These are phyloP conservation scores for Calonectria pseudoturangicola DNA, from an alignment of 2,329 filamentous ascomycete genomes.

Conservation along the genomic window DNA sequence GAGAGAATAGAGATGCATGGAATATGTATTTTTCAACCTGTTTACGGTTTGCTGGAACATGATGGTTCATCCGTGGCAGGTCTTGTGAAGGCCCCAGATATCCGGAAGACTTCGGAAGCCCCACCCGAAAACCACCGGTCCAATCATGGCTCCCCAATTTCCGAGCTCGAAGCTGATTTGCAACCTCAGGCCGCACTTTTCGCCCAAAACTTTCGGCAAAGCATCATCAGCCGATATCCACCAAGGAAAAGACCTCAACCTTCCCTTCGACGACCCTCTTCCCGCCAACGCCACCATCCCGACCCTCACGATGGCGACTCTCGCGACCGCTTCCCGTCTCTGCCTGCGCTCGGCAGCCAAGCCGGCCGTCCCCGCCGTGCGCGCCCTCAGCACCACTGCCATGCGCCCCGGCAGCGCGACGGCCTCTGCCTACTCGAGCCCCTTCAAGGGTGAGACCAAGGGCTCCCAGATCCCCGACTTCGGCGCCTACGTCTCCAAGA, in stretches of 20 bases:
- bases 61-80: slow-evolving; percentile 34
- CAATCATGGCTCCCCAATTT: slow-evolving; percentile 70
- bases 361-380: slow-evolving; percentile 64
- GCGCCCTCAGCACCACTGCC: slow-evolving; percentile 75
- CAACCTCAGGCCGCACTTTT: slow-evolving; percentile 66
- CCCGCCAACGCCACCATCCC: slow-evolving; percentile 55
- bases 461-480: slow-evolving; percentile 89
- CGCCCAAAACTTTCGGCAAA: slow-evolving; percentile 66
- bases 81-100: slow-evolving; percentile 44
- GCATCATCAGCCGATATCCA: slow-evolving; percentile 61
- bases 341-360: slow-evolving; percentile 77
- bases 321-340: slow-evolving; percentile 80
- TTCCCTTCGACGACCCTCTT: slow-evolving; percentile 53
- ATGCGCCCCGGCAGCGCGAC: slow-evolving; percentile 69
- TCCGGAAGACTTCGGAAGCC: slow-evolving; percentile 58
- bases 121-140: slow-evolving; percentile 54
- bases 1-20: background rate
- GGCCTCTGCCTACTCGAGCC: slow-evolving; percentile 74
- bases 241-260: slow-evolving; percentile 70
- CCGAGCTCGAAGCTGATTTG: slow-evolving; percentile 60
- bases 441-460: slow-evolving; percentile 76
- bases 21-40: slow-evolving; percentile 5
- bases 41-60: slow-evolving; percentile 15
- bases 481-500: slow-evolving; percentile 87
- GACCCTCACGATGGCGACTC: slow-evolving; percentile 75